Evolutionary conservation across 73 alveolate species (phyloP).

Genomic region (Blepharisma japonicum): DNA sequence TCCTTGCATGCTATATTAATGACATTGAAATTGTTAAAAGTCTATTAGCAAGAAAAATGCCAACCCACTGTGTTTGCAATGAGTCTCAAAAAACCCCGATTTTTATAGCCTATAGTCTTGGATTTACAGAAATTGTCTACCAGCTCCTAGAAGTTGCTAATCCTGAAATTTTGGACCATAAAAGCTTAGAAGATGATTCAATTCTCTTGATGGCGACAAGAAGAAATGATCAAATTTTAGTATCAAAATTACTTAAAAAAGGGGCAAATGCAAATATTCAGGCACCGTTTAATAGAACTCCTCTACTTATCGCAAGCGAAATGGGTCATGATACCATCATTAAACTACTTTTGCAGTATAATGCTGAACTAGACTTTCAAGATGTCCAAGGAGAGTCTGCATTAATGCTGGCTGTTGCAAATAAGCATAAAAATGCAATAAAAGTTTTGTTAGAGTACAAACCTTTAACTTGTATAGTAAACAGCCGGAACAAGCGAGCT

Average conservation of each 20-base stretch:
- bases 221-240: background rate
- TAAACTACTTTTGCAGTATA: background rate
- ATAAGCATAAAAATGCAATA: background rate
- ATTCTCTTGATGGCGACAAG: background rate
- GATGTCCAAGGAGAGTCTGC: background rate
- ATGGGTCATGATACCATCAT: background rate
- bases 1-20: constrained; percentile 22
- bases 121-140: background rate
- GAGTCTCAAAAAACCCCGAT: background rate
- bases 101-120: constrained; percentile 16
- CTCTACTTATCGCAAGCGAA: background rate
- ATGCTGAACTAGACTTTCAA: background rate
- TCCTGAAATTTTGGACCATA: background rate
- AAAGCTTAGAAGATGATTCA: background rate
- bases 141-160: background rate
- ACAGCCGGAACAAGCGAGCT: too few species aligned
- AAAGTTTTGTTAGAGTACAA: too few species aligned
- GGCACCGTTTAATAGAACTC: background rate
- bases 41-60: background rate
- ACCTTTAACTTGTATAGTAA: too few species aligned
- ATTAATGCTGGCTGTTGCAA: background rate
- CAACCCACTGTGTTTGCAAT: background rate
- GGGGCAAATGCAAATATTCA: background rate
- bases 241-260: background rate
- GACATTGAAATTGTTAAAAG: background rate